Percentiles rank a stretch among this genome's conserved stretches.
These are phyloP conservation scores for Albizia julibrissin DNA, from an alignment of 306 rosid genomes.

Conservation along the genomic window DNA sequence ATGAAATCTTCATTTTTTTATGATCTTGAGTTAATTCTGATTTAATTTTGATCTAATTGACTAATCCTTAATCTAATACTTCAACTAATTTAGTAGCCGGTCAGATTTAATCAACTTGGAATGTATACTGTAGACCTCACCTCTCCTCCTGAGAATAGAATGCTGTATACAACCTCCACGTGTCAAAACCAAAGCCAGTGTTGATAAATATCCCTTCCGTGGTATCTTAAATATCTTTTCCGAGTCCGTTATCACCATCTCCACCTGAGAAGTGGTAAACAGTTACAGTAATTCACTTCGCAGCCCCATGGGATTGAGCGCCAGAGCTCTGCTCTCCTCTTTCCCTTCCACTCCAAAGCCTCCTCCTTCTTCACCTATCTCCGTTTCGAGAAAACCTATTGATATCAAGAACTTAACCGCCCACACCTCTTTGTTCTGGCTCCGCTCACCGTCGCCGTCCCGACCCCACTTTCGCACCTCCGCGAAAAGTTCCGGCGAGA, in stretches of 20 bases:
- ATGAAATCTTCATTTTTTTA: too few relatives aligned
- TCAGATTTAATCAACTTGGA: too few relatives aligned
- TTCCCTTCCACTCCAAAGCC: conserved; percentile 48
- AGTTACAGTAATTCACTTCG: background rate
- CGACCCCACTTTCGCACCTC: conserved; percentile 36
- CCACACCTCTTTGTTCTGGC: conserved; percentile 18
- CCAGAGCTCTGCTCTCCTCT: conserved; percentile 67
- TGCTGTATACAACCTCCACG: conserved; percentile 44
- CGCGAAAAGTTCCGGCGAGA: conserved; percentile 18
- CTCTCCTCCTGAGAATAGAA: background rate
- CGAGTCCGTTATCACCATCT: background rate
- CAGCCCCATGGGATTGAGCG: conserved; percentile 40
- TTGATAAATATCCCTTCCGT: conserved; percentile 47
- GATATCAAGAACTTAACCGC: conserved; percentile 3
- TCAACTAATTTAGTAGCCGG: too few relatives aligned
- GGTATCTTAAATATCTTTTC: background rate
- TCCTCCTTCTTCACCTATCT: conserved; percentile 30
- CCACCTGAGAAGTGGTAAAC: background rate
- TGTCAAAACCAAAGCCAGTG: conserved; percentile 56
- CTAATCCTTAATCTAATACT: too few relatives aligned
- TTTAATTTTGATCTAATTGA: too few relatives aligned
- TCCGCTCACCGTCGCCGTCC: background rate
- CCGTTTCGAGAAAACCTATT: conserved; percentile 19
- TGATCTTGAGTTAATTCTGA: too few relatives aligned
- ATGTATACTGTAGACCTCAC: too few relatives aligned